These are phyloP conservation scores for Glaciozyma martinii DNA, from an alignment of 768 basidiomycete species.

Conservation along the genomic window DNA sequence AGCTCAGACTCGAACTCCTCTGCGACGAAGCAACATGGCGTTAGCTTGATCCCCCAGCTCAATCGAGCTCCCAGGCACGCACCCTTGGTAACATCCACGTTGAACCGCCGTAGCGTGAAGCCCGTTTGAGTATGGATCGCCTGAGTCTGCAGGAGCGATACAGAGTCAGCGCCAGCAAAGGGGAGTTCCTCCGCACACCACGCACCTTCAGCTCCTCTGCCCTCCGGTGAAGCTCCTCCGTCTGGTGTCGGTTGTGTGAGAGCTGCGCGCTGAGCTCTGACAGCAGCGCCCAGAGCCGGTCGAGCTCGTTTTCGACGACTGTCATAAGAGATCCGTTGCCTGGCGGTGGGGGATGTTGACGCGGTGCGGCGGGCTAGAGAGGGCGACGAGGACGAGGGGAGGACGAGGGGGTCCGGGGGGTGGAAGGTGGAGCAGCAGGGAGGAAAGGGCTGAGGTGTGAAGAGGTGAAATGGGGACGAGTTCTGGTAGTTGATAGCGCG, in stretches of 20 bases:
- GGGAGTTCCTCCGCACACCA: too few species aligned
- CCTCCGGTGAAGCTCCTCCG: constrained; percentile 58
- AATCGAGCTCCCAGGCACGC: constrained; percentile 22
- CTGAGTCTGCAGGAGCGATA: constrained; percentile 50
- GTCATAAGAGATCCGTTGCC: not conserved
- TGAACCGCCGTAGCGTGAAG: constrained; percentile 70
- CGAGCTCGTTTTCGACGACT: constrained; percentile 45
- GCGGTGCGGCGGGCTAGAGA: too few species aligned
- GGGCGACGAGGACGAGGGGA: not conserved
- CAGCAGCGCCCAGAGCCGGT: constrained; percentile 68
- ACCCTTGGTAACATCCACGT: constrained; percentile 81
- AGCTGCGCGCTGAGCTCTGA: constrained; percentile 77
- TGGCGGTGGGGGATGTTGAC: not conserved
- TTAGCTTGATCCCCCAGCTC: not conserved
- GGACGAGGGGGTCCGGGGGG: too few species aligned
- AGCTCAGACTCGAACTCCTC: constrained; percentile 88
- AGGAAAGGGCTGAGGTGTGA: too few species aligned
- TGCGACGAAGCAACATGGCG: constrained; percentile 37
- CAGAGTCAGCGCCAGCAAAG: constrained; percentile 6
- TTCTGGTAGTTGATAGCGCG: too few species aligned
- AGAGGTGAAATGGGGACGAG: too few species aligned
- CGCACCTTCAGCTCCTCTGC: constrained; percentile 65
- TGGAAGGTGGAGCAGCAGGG: too few species aligned
- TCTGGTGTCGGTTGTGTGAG: constrained; percentile 67
- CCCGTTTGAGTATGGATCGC: constrained; percentile 62